Percentiles rank a stretch among this genome's conserved stretches.
Evolutionary conservation across 768 basidiomycete genomes (phyloP).

Genomic region (Hortiboletus flavorubellus): DNA sequence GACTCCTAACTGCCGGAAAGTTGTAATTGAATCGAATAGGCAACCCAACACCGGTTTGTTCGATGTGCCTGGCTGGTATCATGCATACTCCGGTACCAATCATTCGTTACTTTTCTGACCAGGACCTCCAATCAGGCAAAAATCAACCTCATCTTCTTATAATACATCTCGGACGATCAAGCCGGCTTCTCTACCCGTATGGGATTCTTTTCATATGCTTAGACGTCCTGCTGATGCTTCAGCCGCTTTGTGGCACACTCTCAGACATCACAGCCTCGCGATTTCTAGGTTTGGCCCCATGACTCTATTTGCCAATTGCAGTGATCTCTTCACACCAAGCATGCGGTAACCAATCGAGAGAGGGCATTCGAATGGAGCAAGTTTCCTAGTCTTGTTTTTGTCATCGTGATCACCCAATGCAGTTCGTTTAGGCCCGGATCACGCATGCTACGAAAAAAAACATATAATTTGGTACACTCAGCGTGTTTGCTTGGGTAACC

Average conservation of each 20-base stretch:
- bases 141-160: not conserved
- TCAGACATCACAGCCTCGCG: slow-evolving; percentile 28
- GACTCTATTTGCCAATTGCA: not conserved
- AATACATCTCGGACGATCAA: not conserved
- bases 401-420: slow-evolving; percentile 5
- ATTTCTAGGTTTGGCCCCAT: slow-evolving; percentile 3
- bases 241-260: slow-evolving; percentile 30
- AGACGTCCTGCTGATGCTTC: slow-evolving; percentile 20
- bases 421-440: slow-evolving; percentile 4
- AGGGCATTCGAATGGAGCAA: not conserved
- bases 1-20: slow-evolving; percentile 11
- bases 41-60: slow-evolving; percentile 11
- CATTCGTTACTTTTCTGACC: slow-evolving; percentile 10
- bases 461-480: not conserved
- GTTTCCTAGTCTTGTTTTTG: slow-evolving; percentile 1
- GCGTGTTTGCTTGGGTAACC: not conserved
- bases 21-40: slow-evolving; percentile 7
- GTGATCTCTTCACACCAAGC: not conserved
- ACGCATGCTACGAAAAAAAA: not conserved
- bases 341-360: slow-evolving; percentile 5
- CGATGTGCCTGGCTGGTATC: slow-evolving; percentile 23
- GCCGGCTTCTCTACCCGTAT: not conserved
- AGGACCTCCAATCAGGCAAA: slow-evolving; percentile 1
- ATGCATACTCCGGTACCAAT: slow-evolving; percentile 9
- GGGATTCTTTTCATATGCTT: slow-evolving; percentile 14